These are phyloP conservation scores for Discostella stelligeroides DNA, from an alignment of 108 stramenopile species.

Conservation along the genomic window DNA sequence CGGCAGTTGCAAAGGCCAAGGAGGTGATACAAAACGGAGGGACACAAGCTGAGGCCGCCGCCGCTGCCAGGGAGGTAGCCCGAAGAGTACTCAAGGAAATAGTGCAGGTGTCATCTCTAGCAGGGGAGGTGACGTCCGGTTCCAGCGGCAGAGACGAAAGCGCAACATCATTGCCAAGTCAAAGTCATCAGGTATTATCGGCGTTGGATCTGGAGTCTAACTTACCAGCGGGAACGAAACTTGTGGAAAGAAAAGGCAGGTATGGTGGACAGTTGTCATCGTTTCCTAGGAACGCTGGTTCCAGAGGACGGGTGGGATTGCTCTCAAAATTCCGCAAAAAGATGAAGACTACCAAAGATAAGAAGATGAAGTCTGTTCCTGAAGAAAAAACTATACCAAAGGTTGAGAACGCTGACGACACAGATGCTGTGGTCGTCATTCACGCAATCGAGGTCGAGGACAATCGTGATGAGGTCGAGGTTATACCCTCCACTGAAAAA, in stretches of 20 bases:
- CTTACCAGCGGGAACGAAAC: background rate
- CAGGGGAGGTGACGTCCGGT: background rate
- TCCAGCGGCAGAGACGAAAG: background rate
- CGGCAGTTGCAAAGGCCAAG: slow-evolving; percentile 24
- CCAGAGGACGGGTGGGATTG: slow-evolving; percentile 11
- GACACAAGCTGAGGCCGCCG: slow-evolving; percentile 27
- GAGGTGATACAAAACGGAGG: slow-evolving; percentile 20
- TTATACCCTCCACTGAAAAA: too few relatives aligned
- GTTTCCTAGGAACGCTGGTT: background rate
- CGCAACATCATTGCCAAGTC: background rate
- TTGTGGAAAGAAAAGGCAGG: background rate
- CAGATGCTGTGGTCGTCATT: background rate
- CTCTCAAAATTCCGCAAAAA: slow-evolving; percentile 3
- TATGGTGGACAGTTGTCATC: background rate
- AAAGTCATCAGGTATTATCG: background rate
- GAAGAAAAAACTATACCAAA: background rate
- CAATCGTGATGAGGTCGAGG: too few relatives aligned
- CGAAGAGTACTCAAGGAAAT: slow-evolving; percentile 8
- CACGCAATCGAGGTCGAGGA: too few relatives aligned
- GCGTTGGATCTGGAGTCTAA: too few relatives aligned
- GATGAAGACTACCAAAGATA: background rate
- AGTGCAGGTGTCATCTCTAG: background rate
- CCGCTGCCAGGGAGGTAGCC: slow-evolving; percentile 16
- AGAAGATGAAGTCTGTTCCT: background rate
- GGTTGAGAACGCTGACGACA: background rate